These are phyloP conservation scores for Colletotrichum tabaci DNA, from an alignment of 2,329 filamentous ascomycete genomes.

Conservation along the genomic window DNA sequence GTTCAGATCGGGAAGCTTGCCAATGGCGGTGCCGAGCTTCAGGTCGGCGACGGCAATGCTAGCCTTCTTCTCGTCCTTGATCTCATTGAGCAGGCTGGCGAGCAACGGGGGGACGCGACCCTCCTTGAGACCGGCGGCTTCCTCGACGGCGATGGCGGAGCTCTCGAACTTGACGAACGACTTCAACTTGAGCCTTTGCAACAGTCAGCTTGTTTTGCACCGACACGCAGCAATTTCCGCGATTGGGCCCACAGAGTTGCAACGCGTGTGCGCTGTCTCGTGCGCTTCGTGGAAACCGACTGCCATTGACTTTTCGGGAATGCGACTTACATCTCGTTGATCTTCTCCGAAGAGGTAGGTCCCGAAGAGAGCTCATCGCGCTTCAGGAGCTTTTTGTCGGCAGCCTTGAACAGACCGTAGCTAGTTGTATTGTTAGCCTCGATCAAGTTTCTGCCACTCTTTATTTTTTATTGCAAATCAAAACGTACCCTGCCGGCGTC, in stretches of 20 bases:
- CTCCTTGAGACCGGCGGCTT: constrained; percentile 85
- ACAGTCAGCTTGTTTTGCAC: constrained; percentile 32
- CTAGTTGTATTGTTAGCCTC: constrained; percentile 60
- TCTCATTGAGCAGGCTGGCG: constrained; percentile 83
- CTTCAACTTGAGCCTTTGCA: constrained; percentile 87
- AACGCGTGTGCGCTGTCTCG: constrained; percentile 12
- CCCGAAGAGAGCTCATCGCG: constrained; percentile 84
- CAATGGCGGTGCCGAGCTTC: constrained; percentile 92
- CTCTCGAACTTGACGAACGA: constrained; percentile 98
- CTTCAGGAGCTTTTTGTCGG: constrained; percentile 98
- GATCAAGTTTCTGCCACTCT: not conserved
- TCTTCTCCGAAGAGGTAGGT: constrained; percentile 84
- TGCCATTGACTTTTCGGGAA: constrained; percentile 10
- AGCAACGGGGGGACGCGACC: constrained; percentile 95
- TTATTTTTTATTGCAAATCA: constrained; percentile 18
- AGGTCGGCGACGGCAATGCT: constrained; percentile 94
- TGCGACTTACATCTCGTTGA: constrained; percentile 83
- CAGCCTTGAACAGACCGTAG: constrained; percentile 98
- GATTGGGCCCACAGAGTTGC: not conserved
- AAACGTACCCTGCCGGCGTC: constrained; percentile 83
- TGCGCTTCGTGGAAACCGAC: constrained; percentile 23
- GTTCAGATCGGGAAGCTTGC: constrained; percentile 89
- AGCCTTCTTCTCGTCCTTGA: constrained; percentile 98
- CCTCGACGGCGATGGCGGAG: constrained; percentile 89
- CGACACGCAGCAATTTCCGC: not conserved